Evolutionary conservation across 2,329 filamentous ascomycete genomes (phyloP), one percentile per base, ranked within the genome.

Genomic region (Trichophyton rubrum): DNA sequence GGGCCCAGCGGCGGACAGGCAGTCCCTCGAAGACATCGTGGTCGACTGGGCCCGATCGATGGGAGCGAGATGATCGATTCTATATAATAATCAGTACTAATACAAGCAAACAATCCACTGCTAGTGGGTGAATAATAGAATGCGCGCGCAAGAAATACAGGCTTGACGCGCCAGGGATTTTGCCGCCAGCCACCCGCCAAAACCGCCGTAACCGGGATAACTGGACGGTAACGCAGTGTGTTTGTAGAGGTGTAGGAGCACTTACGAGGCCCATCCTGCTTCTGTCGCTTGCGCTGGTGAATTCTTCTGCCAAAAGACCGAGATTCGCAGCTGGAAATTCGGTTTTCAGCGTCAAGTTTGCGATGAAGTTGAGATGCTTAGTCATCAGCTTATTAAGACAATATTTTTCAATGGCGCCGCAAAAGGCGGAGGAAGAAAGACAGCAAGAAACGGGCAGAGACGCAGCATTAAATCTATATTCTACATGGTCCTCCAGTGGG

Each of bases 1-100:
- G 85, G 60, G 88, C 85, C 87, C 90, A 97, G 81, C 95, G 90
- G 69, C 90, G 87, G 61, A 96, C 87, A 15, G 92, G 92, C 9
- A 96, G 81, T 62, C 90, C 89, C 80, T 82, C 78, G 57, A 83
- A 80, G 57, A 85, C 78, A 76, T 87, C 85, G 70, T 86, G 83
- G 65, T 88, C 85, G 59, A 80, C 76, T 65, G 82, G 80, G 49
- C 73, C 74, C 33, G 70, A 72, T 65, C 75, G 70, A 43, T 55
- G 13, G 15, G 49, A 30, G 27, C 49, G 49, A 38, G 49, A 55
- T 27, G 49, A 55, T 55, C 49, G 49, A 20, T 33, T 55, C 49
- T 55, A 27, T 17, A 55, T n/a, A 9, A 55, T 33, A 17, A n/a
- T 17, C 7, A n/a, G 27, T 35, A 30, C 7, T 35, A 15, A 55